Percentiles rank a stretch among this genome's conserved stretches.
Evolutionary conservation across 768 basidiomycete genomes (phyloP).

Genomic region (Auriscalpium orientale): DNA sequence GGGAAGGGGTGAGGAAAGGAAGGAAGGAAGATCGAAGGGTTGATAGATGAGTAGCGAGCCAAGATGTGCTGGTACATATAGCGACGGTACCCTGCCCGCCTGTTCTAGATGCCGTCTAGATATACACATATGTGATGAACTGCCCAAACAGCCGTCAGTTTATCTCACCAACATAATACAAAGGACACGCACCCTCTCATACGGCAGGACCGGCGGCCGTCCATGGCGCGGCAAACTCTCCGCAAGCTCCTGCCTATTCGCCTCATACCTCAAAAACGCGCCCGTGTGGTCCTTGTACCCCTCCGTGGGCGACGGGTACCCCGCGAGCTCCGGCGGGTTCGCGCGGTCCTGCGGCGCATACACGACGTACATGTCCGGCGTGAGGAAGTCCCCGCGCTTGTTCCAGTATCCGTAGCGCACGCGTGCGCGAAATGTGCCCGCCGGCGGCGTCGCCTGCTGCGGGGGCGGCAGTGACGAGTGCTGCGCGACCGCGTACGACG

Average conservation of each 20-base stretch:
- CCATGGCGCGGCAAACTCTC: constrained; percentile 56
- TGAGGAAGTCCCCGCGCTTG: constrained; percentile 65
- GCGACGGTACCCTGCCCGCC: too few relatives aligned
- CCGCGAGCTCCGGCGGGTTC: constrained; percentile 54
- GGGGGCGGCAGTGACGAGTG: constrained; percentile 7
- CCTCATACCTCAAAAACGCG: constrained; percentile 31
- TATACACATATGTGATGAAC: constrained; percentile 13
- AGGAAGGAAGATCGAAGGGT: too few relatives aligned
- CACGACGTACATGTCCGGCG: constrained; percentile 46
- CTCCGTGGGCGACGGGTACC: constrained; percentile 47
- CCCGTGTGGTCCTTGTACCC: constrained; percentile 54
- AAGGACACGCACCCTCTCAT: constrained; percentile 37
- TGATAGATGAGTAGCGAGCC: too few relatives aligned
- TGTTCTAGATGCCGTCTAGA: neutral
- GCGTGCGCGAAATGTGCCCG: constrained; percentile 21
- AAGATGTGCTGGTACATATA: too few relatives aligned
- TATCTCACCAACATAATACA: neutral
- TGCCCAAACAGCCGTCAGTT: neutral
- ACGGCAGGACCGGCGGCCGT: constrained; percentile 44
- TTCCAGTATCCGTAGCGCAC: constrained; percentile 65
- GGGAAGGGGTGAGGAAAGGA: too few relatives aligned
- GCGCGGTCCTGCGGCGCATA: constrained; percentile 50
- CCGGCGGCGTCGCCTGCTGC: constrained; percentile 25
- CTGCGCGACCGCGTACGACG: neutral
- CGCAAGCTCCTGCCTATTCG: constrained; percentile 47